A percentile compares a stretch with the other conserved stretches of the same genome.
These are phyloP conservation scores for Salvia hispanica DNA, from an alignment of 257 asterid species.

Conservation along the genomic window DNA sequence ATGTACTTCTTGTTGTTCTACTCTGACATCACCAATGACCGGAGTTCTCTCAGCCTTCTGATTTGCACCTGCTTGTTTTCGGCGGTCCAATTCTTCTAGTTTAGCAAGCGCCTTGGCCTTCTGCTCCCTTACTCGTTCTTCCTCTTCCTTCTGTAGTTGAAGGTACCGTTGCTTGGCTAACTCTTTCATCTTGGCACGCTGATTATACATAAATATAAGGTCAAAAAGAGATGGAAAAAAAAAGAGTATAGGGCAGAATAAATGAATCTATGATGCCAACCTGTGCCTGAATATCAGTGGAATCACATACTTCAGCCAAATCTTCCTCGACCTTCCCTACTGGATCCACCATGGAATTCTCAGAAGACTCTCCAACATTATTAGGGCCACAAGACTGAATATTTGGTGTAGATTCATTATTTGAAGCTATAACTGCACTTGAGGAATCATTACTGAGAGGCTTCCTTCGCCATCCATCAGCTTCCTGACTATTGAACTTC, in stretches of 20 bases:
- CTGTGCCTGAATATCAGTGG: conserved; percentile 75
- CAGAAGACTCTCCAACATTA: conserved; percentile 48
- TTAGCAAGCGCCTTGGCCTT: conserved; percentile 92
- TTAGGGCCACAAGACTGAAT: conserved; percentile 37
- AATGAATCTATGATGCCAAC: conserved; percentile 32
- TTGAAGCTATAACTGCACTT: conserved; percentile 33
- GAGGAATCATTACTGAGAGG: conserved; percentile 47
- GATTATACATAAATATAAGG: conserved; percentile 36
- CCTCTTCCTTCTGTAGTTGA: conserved; percentile 91
- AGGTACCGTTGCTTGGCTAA: conserved; percentile 76
- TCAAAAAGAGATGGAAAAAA: conserved; percentile 23
- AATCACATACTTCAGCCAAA: conserved; percentile 51
- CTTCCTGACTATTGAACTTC: conserved; percentile 49
- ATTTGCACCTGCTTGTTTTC: conserved; percentile 49
- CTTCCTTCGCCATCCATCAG: conserved; percentile 63
- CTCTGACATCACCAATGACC: conserved; percentile 27
- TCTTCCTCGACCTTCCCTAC: conserved; percentile 50
- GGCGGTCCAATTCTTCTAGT: conserved; percentile 89
- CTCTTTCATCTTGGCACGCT: conserved; percentile 78
- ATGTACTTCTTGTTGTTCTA: conserved; percentile 41
- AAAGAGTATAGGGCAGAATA: conserved; percentile 9
- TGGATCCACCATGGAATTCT: conserved; percentile 32
- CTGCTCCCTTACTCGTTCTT: conserved; percentile 80
- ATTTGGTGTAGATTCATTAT: conserved; percentile 39
- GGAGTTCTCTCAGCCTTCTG: conserved; percentile 44